Conservation (phyloP, 169 alveolate species). For the Amoebophrya sp. region DNA sequence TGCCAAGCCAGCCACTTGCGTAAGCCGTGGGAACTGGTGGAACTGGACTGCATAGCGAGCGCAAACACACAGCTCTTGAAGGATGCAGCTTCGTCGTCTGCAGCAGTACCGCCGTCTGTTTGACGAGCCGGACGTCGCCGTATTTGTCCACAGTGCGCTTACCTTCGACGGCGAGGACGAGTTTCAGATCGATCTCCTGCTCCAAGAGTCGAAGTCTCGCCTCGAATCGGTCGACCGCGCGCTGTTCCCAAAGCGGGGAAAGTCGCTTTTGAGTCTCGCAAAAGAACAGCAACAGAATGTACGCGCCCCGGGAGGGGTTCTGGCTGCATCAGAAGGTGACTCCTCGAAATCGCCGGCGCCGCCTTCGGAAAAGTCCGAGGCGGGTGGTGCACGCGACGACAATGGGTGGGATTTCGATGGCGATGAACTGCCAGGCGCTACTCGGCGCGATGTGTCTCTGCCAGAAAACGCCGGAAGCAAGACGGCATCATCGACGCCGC, state of each 20-base stretch:
- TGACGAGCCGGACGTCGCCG: not conserved
- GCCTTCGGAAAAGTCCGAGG: too few species aligned
- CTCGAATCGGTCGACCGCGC: not conserved
- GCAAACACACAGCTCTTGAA: too few species aligned
- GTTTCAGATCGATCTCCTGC: not conserved
- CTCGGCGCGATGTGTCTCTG: not conserved
- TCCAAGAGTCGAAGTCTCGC: not conserved
- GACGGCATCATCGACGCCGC: not conserved
- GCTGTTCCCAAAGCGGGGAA: not conserved
- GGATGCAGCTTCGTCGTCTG: not conserved
- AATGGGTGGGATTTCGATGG: too few species aligned
- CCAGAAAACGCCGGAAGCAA: not conserved
- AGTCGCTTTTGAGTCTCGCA: too few species aligned
- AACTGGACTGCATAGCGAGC: too few species aligned
- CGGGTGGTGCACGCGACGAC: too few species aligned
- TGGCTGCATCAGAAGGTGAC: too few species aligned
- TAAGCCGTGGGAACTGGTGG: too few species aligned
- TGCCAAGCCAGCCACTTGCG: too few species aligned
- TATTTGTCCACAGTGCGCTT: not conserved
- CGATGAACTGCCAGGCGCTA: not conserved
- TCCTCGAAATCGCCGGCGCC: too few species aligned
- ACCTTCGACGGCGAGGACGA: not conserved
- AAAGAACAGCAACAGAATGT: too few species aligned
- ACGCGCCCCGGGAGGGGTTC: too few species aligned
- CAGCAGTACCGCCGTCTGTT: not conserved